phyloP scores from a whole-genome alignment of 805 yeast genomes.

The Metschnikowia reukaufii region DNA sequence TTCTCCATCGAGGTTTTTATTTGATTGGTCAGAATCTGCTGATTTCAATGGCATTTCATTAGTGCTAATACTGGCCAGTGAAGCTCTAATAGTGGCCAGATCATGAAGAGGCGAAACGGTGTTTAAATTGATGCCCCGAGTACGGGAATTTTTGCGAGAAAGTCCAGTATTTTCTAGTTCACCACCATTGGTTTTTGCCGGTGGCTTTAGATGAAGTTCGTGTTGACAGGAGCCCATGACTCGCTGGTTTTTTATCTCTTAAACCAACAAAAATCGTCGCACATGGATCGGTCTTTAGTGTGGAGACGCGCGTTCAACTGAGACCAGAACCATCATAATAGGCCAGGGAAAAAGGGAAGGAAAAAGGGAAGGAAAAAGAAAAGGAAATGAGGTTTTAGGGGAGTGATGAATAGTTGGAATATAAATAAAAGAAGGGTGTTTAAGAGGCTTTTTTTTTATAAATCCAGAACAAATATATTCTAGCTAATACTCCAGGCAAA shows the following conservation, averaged over 20 bases:
- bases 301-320: conserved; percentile 6
- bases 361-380: too few species aligned
- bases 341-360: too few species aligned
- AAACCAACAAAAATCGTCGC: neutral
- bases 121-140: conserved; percentile 35
- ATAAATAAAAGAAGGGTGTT: too few species aligned
- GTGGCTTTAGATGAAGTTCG: conserved; percentile 6
- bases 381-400: too few species aligned
- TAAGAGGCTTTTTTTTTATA: too few species aligned
- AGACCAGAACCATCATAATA: too few species aligned
- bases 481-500: too few species aligned
- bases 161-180: neutral
- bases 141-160: conserved; percentile 17
- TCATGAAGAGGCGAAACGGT: conserved; percentile 12
- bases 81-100: neutral
- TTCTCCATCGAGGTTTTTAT: neutral
- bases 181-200: neutral
- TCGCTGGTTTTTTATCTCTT: neutral
- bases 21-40: neutral
- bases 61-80: neutral
- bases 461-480: too few species aligned
- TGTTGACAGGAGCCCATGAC: conserved; percentile 5
- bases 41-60: neutral
- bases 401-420: too few species aligned
- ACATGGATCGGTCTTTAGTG: neutral